These are phyloP conservation scores for Pseudogymnoascus sp. DNA, from an alignment of 2,329 filamentous ascomycete species.

Conservation along the genomic window DNA sequence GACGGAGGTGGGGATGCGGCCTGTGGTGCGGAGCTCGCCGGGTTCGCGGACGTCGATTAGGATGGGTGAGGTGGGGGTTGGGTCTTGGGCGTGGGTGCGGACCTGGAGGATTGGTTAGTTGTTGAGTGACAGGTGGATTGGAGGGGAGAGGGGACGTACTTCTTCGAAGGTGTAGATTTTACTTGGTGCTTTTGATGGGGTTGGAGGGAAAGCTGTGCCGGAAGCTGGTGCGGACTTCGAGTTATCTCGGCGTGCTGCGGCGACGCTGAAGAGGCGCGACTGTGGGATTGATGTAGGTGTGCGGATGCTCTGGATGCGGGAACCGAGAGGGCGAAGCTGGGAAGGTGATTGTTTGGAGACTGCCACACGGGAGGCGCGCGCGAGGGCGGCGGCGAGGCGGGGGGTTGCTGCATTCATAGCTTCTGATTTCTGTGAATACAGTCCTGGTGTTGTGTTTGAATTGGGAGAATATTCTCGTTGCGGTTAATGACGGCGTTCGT, in stretches of 20 bases:
- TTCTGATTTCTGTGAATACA: background rate
- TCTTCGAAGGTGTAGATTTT: constrained; percentile 43
- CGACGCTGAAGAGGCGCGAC: background rate
- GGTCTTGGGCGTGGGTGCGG: constrained; percentile 29
- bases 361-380: background rate
- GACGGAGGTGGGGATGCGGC: constrained; percentile 70
- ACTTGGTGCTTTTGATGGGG: constrained; percentile 16
- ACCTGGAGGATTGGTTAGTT: constrained; percentile 27
- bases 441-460: background rate
- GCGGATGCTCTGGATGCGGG: constrained; percentile 1
- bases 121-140: background rate
- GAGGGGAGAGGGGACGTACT: constrained; percentile 20
- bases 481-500: background rate
- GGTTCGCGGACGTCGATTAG: constrained; percentile 63
- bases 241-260: background rate
- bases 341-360: background rate
- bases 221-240: background rate
- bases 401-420: background rate
- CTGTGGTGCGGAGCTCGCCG: constrained; percentile 52
- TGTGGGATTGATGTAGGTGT: background rate
- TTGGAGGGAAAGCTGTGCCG: background rate
- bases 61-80: background rate
- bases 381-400: background rate
- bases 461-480: background rate
- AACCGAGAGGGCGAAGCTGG: background rate